Evolutionary conservation across 352 stramenopile species (phyloP).

Genomic region (Pythium phragmiticola): DNA sequence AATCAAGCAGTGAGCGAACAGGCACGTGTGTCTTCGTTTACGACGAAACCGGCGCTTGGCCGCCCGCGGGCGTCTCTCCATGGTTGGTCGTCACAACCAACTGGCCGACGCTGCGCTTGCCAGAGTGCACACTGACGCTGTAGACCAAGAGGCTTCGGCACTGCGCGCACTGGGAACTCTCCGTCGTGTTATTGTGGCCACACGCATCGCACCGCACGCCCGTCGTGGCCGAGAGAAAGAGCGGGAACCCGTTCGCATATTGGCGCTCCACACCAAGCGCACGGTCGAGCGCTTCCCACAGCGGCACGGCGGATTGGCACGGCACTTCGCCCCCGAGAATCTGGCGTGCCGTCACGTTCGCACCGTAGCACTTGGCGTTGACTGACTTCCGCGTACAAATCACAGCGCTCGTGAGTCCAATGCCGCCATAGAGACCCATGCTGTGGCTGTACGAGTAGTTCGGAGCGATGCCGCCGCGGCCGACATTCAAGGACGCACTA

Average conservation of each 20-base stretch:
- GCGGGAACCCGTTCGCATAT: slow-evolving; percentile 61
- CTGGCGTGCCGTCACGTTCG: slow-evolving; percentile 59
- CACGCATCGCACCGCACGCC: slow-evolving; percentile 57
- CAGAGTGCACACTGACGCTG: slow-evolving; percentile 70
- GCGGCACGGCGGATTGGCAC: slow-evolving; percentile 53
- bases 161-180: slow-evolving; percentile 42
- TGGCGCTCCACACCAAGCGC: slow-evolving; percentile 59
- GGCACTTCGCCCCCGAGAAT: slow-evolving; percentile 69
- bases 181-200: slow-evolving; percentile 46
- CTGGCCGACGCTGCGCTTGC: slow-evolving; percentile 49
- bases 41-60: slow-evolving; percentile 1
- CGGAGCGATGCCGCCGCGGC: slow-evolving; percentile 53
- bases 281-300: slow-evolving; percentile 64
- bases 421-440: slow-evolving; percentile 69
- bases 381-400: slow-evolving; percentile 77
- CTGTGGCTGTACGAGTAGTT: slow-evolving; percentile 86
- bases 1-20: too few species aligned
- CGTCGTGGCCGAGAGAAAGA: slow-evolving; percentile 44
- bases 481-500: slow-evolving; percentile 62
- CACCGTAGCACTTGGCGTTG: slow-evolving; percentile 71
- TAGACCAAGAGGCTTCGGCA: slow-evolving; percentile 73
- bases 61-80: background rate
- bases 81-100: slow-evolving; percentile 36
- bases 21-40: background rate
- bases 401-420: slow-evolving; percentile 62